Evolutionary conservation across 345 rosid genomes (phyloP).

Genomic region (Clausena lansium): DNA sequence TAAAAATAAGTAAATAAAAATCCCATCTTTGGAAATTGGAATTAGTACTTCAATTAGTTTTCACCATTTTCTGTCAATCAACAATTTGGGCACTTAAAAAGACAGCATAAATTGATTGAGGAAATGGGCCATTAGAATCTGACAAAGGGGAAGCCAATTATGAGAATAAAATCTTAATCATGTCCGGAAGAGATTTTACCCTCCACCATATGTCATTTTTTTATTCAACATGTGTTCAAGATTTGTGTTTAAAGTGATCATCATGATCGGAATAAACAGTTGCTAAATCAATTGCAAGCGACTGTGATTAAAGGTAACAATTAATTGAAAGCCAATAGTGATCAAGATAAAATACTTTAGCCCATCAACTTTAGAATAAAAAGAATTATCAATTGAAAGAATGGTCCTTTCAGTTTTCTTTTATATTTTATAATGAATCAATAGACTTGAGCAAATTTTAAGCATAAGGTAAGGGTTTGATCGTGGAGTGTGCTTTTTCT

Average conservation of each 20-base stretch:
- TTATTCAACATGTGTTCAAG: background rate
- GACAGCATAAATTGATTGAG: background rate
- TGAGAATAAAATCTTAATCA: conserved; percentile 18
- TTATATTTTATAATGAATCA: background rate
- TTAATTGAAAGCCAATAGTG: background rate
- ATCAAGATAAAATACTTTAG: background rate
- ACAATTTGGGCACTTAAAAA: background rate
- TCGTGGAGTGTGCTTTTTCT: too few relatives aligned
- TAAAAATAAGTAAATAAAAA: too few relatives aligned
- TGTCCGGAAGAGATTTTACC: background rate
- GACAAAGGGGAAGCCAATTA: background rate
- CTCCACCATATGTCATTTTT: background rate
- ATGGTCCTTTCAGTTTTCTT: too few relatives aligned
- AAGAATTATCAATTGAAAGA: too few relatives aligned
- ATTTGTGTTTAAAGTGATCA: background rate
- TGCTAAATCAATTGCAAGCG: background rate
- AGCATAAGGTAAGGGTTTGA: background rate
- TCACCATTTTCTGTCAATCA: conserved; percentile 1
- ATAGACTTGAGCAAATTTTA: background rate
- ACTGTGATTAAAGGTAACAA: background rate
- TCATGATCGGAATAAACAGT: background rate
- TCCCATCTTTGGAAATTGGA: background rate
- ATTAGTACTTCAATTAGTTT: background rate
- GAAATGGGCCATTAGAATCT: conserved; percentile 13
- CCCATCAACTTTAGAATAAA: background rate